phyloP scores from a whole-genome alignment of 2,329 filamentous ascomycete genomes.

The Verticillium nonalfalfae region DNA sequence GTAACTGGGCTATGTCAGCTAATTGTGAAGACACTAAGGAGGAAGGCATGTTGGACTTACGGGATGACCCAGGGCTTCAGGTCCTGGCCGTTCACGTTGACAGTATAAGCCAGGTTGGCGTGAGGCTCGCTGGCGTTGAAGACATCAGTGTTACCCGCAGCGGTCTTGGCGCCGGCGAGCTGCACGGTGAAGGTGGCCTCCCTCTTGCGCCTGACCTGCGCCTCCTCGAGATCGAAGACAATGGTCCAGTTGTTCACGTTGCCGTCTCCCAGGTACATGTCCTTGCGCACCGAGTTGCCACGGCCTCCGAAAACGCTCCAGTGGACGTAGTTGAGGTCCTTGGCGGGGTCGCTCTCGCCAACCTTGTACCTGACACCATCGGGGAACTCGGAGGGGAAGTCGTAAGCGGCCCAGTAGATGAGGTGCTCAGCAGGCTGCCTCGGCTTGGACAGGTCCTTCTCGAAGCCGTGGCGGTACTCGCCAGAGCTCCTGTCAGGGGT shows the following conservation, averaged over 20 bases:
- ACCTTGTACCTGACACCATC: conserved; percentile 47
- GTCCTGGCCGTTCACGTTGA: conserved; percentile 25
- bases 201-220: conserved; percentile 31
- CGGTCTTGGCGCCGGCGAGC: conserved; percentile 56
- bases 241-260: conserved; percentile 52
- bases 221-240: conserved; percentile 32
- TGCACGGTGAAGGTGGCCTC: conserved; percentile 56
- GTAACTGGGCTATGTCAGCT: conserved; percentile 26
- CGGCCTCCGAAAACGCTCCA: conserved; percentile 54
- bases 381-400: conserved; percentile 51
- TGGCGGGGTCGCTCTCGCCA: conserved; percentile 35
- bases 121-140: conserved; percentile 44
- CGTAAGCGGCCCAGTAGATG: conserved; percentile 52
- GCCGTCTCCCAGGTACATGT: conserved; percentile 30
- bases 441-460: conserved; percentile 34
- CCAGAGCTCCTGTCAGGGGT: conserved; percentile 52
- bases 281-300: conserved; percentile 33
- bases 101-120: conserved; percentile 39
- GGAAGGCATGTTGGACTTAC: conserved; percentile 20
- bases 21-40: neutral
- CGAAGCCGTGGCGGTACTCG: conserved; percentile 51
- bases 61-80: conserved; percentile 47
- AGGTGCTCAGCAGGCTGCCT: conserved; percentile 44
- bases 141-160: conserved; percentile 52
- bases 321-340: conserved; percentile 54